A percentile compares a stretch with the other conserved stretches of the same genome.
Conservation (phyloP, 257 asterid genomes). For the Lithospermum erythrorhizon region DNA sequence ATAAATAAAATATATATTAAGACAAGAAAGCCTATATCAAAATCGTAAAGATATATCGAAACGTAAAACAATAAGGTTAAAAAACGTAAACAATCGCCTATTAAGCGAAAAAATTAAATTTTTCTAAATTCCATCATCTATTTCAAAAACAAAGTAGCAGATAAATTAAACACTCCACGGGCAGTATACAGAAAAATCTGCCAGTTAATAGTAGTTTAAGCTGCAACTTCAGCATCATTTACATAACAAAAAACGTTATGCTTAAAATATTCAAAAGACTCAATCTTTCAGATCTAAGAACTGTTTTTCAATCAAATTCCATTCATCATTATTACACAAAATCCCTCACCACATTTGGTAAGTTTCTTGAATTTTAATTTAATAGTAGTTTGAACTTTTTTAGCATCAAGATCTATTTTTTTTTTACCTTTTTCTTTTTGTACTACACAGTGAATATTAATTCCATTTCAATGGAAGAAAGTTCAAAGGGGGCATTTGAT, state of each 20-base stretch:
- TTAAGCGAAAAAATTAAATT: too few species aligned
- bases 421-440: too few species aligned
- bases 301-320: background rate
- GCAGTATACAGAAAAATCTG: too few species aligned
- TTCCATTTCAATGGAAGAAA: slow-evolving; percentile 1
- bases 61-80: too few species aligned
- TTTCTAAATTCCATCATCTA: too few species aligned
- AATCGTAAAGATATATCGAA: too few species aligned
- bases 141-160: too few species aligned
- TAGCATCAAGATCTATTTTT: background rate
- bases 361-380: background rate
- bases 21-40: too few species aligned
- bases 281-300: slow-evolving; percentile 2
- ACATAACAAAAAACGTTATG: background rate
- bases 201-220: too few species aligned
- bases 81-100: too few species aligned
- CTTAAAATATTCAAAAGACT: background rate
- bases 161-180: too few species aligned
- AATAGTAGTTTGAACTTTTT: background rate
- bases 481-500: slow-evolving; percentile 8
- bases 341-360: slow-evolving; percentile 2
- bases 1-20: too few species aligned
- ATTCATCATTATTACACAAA: background rate
- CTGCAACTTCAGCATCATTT: background rate
- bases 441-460: background rate